Conservation (phyloP, 805 yeast genomes). For the Kuraishia piskuri region DNA sequence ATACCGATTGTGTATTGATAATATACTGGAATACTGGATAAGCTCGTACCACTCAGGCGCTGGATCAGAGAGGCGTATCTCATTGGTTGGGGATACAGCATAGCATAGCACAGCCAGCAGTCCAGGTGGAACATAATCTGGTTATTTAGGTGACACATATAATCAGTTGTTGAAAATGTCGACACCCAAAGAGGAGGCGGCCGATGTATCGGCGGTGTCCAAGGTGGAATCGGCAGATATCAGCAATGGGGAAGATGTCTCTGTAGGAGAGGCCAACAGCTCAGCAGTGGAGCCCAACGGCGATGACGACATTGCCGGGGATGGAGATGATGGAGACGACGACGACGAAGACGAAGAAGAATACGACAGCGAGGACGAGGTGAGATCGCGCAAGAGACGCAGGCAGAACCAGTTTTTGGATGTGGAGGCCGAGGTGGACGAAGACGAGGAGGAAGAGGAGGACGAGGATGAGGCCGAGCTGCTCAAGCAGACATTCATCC, state of each 20-base stretch:
- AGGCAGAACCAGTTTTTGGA: slow-evolving; percentile 84
- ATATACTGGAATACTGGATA: no score
- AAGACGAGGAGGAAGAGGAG: slow-evolving; percentile 88
- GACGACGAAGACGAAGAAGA: slow-evolving; percentile 40
- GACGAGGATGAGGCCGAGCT: slow-evolving; percentile 95
- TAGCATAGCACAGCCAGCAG: no score
- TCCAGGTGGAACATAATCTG: no score
- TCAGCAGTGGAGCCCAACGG: neutral
- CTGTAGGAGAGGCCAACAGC: neutral
- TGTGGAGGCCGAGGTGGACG: slow-evolving; percentile 98
- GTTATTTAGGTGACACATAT: no score
- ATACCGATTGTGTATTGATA: no score
- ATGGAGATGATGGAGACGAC: slow-evolving; percentile 34
- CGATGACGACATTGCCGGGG: slow-evolving; percentile 2
- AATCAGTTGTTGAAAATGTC: neutral
- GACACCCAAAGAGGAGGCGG: neutral
- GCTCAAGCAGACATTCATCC: slow-evolving; percentile 73
- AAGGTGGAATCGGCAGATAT: neutral
- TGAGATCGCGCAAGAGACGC: slow-evolving; percentile 37
- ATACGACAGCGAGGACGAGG: slow-evolving; percentile 51
- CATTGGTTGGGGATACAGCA: no score
- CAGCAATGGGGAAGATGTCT: neutral
- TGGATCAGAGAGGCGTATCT: no score
- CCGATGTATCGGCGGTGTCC: neutral
- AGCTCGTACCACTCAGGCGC: no score